phyloP scores from a whole-genome alignment of 1,139 yeast genomes.

The Sugiyamaella neomexicana region DNA sequence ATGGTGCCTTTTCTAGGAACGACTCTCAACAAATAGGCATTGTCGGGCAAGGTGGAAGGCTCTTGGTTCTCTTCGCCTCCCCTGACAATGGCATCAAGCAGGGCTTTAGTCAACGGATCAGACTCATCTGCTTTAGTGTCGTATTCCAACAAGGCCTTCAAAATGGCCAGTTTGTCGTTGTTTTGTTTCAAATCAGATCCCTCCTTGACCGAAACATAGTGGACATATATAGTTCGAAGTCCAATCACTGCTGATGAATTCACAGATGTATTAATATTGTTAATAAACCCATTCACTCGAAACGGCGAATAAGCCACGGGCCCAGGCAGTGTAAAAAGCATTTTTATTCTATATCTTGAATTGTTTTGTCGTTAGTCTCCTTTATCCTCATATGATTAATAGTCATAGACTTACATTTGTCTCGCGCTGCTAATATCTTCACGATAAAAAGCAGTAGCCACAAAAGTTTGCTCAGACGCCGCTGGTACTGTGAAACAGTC shows the following conservation, averaged over 20 bases:
- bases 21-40: constrained; percentile 66
- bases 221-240: constrained; percentile 75
- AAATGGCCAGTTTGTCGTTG: constrained; percentile 43
- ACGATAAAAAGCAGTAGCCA: not conserved
- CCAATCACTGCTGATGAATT: constrained; percentile 65
- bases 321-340: constrained; percentile 71
- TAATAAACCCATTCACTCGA: constrained; percentile 70
- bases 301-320: constrained; percentile 88
- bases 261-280: constrained; percentile 69
- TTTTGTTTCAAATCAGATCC: constrained; percentile 37
- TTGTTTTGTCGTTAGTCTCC: not conserved
- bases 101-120: constrained; percentile 51
- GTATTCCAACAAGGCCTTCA: constrained; percentile 69
- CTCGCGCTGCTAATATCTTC: not conserved
- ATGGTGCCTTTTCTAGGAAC: constrained; percentile 95
- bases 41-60: constrained; percentile 44
- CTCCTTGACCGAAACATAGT: constrained; percentile 65
- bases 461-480: not conserved
- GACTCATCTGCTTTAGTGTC: constrained; percentile 62
- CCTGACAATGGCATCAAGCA: constrained; percentile 44
- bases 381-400: not conserved
- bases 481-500: not conserved
- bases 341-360: not conserved
- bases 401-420: constrained; percentile 1
- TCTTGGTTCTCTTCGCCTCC: constrained; percentile 22